Evolutionary conservation across 352 stramenopile genomes (phyloP).

Genomic region (Globisporangium sylvaticum): DNA sequence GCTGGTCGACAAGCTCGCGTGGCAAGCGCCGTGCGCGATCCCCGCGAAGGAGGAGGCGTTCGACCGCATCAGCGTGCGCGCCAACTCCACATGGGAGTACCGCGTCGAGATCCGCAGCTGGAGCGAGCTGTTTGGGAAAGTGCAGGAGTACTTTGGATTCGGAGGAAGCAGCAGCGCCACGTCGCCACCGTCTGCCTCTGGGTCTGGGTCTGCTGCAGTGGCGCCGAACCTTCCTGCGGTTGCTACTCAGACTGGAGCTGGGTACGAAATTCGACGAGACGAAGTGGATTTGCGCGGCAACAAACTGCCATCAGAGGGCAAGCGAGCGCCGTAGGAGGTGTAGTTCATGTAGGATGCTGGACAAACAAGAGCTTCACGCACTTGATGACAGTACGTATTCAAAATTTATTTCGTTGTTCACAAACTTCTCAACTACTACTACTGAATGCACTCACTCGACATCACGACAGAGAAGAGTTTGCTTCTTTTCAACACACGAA

Average conservation of each 20-base stretch:
- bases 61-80: constrained; percentile 4
- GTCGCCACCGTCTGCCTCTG: neutral
- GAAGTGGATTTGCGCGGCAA: constrained; percentile 1
- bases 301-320: neutral
- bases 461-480: neutral
- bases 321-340: neutral
- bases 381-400: no score
- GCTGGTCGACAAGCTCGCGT: constrained; percentile 10
- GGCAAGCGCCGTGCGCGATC: constrained; percentile 2
- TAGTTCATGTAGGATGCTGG: neutral
- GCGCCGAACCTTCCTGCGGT: neutral
- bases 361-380: no score
- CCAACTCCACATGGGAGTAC: neutral
- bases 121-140: constrained; percentile 6
- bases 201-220: neutral
- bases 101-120: constrained; percentile 15
- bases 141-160: constrained; percentile 10
- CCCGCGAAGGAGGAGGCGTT: constrained; percentile 14
- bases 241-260: neutral
- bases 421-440: neutral
- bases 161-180: neutral
- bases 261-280: neutral
- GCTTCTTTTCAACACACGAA: neutral
- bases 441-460: neutral
- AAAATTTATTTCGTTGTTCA: no score